Conservation (phyloP, 2,329 filamentous ascomycete species). For the Apiospora marii region DNA sequence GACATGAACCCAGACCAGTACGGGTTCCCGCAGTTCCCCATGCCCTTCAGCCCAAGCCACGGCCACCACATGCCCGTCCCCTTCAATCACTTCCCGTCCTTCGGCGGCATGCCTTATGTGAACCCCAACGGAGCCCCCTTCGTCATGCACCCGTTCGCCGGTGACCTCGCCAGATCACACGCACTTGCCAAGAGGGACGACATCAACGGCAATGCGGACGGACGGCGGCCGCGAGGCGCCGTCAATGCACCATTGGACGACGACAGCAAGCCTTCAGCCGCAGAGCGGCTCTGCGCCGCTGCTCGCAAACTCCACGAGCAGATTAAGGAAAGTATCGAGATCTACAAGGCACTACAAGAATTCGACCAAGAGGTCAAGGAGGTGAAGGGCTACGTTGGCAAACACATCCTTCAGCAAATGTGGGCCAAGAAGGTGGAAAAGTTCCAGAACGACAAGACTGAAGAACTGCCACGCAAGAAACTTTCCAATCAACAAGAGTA, state of each 20-base stretch:
- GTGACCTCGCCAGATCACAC: background rate
- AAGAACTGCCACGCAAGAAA: constrained; percentile 29
- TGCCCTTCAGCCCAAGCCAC: background rate
- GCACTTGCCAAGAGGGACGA: background rate
- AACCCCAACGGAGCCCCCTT: constrained; percentile 24
- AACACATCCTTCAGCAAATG: constrained; percentile 36
- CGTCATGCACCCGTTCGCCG: constrained; percentile 32
- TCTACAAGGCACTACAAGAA: constrained; percentile 36
- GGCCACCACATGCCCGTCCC: background rate
- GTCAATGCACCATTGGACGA: background rate
- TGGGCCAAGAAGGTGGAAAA: constrained; percentile 38
- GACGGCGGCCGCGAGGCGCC: background rate
- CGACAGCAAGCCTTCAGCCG: background rate
- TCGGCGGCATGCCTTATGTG: background rate
- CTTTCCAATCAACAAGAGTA: constrained; percentile 37
- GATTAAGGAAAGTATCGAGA: constrained; percentile 34
- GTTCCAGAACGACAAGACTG: constrained; percentile 31
- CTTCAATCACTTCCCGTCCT: background rate
- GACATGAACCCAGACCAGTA: constrained; percentile 4
- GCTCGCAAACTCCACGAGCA: constrained; percentile 28
- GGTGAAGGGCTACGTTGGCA: constrained; percentile 36
- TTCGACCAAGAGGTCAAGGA: constrained; percentile 36
- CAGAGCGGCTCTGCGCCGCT: background rate
- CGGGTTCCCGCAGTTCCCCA: background rate
- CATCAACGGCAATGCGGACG: background rate